Evolutionary conservation across 1,284 basidiomycete species (phyloP), one percentile per base, ranked within the genome.

Genomic region (Coriolopsis trogii): DNA sequence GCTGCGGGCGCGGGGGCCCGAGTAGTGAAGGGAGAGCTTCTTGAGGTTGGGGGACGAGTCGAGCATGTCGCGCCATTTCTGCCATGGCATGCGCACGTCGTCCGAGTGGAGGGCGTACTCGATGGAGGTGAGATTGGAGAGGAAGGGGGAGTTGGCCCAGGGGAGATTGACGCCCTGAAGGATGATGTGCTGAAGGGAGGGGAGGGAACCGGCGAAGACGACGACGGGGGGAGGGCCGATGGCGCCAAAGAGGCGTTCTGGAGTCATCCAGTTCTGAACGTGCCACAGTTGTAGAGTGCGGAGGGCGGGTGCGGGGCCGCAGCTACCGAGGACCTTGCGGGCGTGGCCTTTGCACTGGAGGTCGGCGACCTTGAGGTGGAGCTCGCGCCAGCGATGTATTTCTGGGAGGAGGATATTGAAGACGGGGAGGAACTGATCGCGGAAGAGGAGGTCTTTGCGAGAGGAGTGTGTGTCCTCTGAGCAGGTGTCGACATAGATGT

Each of bases 161-260:
- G 79, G 79, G 33, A 85, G 73, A 63, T 84, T 84, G 51, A 85
- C 82, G 47, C 83, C 83, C 55, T 83, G 81, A 47, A 85, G 70
- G 24, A 80, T 80, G 42, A 84, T 72, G 58, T 82, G 77, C 56
- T 69, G 73, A 29, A 84, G 67, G 10, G 66, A 63, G 13, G 81
- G 82, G 18, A 82, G 70, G 13, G 62, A 53, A 57, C 80, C 79
- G 58, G 67, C 66, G 65, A 84, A 83, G 33, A 82, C 75, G 53
- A 73, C 67, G 16, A 84, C 81, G 13, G 81, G 82, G 4, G 77
- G 75, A n/a, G 76, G 70, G 55, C 79, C 76, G 20, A 81, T 84
- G 10, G 80, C 79, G 44, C 76, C 66, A 62, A 74, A 77, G 49
- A 63, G 56, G 30, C 60, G 58, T 53, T 79, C 74, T 0, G 75